A percentile compares a stretch with the other conserved stretches of the same genome.
Evolutionary conservation across 2,329 filamentous ascomycete genomes (phyloP).

Genomic region (Thielaviopsis ethacetica): DNA sequence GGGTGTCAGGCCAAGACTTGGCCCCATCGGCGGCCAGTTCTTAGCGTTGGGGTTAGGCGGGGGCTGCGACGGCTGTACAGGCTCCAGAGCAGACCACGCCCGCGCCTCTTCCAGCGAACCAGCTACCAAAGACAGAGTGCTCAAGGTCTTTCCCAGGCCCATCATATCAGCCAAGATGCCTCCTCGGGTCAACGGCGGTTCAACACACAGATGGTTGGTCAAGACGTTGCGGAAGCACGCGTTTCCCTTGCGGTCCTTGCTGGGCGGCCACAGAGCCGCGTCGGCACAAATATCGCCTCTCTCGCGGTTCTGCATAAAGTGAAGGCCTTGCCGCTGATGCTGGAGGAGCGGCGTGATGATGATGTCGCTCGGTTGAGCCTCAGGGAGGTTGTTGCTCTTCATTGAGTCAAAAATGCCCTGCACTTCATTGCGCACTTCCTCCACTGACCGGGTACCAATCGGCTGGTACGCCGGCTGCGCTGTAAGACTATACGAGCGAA

Average conservation of each 20-base stretch:
- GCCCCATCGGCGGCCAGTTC: conserved; percentile 16
- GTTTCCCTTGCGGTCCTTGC: conserved; percentile 31
- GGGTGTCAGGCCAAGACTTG: conserved; percentile 30
- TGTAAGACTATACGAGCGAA: conserved; percentile 18
- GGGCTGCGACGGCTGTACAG: conserved; percentile 30
- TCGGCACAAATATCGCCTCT: conserved; percentile 43
- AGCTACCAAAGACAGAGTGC: conserved; percentile 63
- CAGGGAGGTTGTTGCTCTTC: conserved; percentile 57
- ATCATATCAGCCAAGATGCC: conserved; percentile 75
- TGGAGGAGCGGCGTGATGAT: conserved; percentile 55
- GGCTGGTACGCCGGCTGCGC: conserved; percentile 13
- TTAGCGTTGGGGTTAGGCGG: conserved; percentile 22
- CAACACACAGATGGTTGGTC: conserved; percentile 47
- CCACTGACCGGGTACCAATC: conserved; percentile 44
- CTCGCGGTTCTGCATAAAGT: conserved; percentile 73
- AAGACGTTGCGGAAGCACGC: conserved; percentile 51
- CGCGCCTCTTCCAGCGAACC: conserved; percentile 45
- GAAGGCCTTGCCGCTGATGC: conserved; percentile 81
- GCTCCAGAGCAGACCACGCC: conserved; percentile 40
- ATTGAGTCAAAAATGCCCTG: conserved; percentile 78
- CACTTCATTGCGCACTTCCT: conserved; percentile 76
- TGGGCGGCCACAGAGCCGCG: conserved; percentile 63
- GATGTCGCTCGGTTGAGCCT: conserved; percentile 45
- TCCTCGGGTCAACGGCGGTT: conserved; percentile 47
- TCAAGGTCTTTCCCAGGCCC: conserved; percentile 77